Evolutionary conservation across 129 eudicot genomes (phyloP).

Genomic region (Pulicaria dysenterica): DNA sequence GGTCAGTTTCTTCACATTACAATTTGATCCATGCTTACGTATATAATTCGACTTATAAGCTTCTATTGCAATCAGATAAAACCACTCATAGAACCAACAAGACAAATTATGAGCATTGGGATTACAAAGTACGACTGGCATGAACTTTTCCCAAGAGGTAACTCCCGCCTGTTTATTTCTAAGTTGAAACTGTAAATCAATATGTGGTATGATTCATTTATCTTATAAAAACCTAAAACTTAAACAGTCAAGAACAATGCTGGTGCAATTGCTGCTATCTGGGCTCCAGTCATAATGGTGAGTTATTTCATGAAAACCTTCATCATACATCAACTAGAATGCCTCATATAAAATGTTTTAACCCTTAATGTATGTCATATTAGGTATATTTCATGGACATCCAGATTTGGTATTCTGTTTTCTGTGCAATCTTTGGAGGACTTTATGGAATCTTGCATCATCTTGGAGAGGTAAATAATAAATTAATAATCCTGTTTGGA

Average conservation of each 20-base stretch:
- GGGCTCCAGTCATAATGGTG: slow-evolving; percentile 92
- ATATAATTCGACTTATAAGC: slow-evolving; percentile 8
- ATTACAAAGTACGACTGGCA: slow-evolving; percentile 76
- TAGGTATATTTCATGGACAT: slow-evolving; percentile 98
- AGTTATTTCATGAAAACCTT: slow-evolving; percentile 38
- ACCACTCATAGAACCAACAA: slow-evolving; percentile 89
- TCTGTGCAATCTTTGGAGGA: slow-evolving; percentile 89
- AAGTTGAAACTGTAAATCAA: not conserved
- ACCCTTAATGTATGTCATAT: slow-evolving; percentile 15
- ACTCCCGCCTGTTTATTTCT: slow-evolving; percentile 5
- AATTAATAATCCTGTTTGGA: slow-evolving; percentile 1
- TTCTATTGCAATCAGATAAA: slow-evolving; percentile 66
- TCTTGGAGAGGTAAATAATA: slow-evolving; percentile 83
- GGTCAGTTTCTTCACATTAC: slow-evolving; percentile 41
- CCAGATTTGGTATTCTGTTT: slow-evolving; percentile 98
- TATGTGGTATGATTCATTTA: slow-evolving; percentile 16
- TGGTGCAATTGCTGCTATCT: slow-evolving; percentile 89
- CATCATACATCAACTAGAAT: not conserved
- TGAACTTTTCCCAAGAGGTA: slow-evolving; percentile 89
- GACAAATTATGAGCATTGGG: slow-evolving; percentile 74
- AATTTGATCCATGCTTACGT: slow-evolving; percentile 2
- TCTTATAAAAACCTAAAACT: slow-evolving; percentile 31
- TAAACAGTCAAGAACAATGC: slow-evolving; percentile 82
- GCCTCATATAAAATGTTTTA: not conserved
- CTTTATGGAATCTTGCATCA: slow-evolving; percentile 80